Percentiles rank a stretch among this genome's conserved stretches.
Conservation (phyloP, 2,329 filamentous ascomycete genomes). For the Microcyclospora pomicola region DNA sequence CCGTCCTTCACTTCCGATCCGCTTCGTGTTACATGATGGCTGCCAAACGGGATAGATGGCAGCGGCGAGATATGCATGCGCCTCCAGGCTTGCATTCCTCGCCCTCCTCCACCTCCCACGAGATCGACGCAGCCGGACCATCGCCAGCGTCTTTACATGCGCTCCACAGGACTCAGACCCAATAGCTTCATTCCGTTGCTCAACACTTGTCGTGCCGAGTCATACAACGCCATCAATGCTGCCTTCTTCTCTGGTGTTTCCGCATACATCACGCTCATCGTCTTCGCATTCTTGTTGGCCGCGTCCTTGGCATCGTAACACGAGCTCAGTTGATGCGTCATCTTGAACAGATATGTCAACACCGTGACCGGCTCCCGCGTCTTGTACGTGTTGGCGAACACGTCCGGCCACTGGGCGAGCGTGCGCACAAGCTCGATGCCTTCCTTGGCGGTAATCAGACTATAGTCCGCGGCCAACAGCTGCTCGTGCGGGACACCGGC, state of each 20-base stretch:
- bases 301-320: conserved; percentile 55
- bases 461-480: conserved; percentile 49
- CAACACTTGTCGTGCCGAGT: conserved; percentile 59
- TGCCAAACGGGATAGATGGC: neutral
- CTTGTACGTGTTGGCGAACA: conserved; percentile 69
- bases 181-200: conserved; percentile 73
- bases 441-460: conserved; percentile 56
- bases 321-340: conserved; percentile 66
- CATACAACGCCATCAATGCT: conserved; percentile 66
- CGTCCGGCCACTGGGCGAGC: conserved; percentile 74
- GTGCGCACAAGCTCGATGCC: conserved; percentile 60
- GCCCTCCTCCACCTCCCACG: conserved; percentile 21
- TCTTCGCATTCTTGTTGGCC: conserved; percentile 22
- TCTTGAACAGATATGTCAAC: conserved; percentile 66
- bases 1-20: neutral
- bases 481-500: conserved; percentile 39
- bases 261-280: conserved; percentile 63
- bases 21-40: neutral
- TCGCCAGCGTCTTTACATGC: conserved; percentile 27
- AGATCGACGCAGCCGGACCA: too few relatives aligned
- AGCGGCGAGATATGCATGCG: neutral
- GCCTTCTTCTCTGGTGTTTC: conserved; percentile 52
- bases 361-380: conserved; percentile 63
- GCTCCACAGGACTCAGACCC: conserved; percentile 63
- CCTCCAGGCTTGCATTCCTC: neutral